Evolutionary conservation across 495 filamentous ascomycete species (phyloP), one percentile per base, ranked within the genome.

Genomic region (Venustampulla echinocandica): DNA sequence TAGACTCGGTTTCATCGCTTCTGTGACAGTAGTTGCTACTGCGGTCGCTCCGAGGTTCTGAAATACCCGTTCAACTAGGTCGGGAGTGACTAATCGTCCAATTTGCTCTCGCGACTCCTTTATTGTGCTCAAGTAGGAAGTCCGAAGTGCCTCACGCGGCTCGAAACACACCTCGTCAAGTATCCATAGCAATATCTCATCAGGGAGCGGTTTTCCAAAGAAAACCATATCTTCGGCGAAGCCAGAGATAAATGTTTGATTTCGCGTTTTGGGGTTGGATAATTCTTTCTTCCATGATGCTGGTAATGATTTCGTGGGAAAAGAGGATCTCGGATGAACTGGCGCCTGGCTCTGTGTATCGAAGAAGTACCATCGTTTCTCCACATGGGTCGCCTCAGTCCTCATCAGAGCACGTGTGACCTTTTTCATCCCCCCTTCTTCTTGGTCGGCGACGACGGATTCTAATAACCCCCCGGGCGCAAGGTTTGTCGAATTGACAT

Each of bases 131-230:
- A 74, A 64, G 64, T 90, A 92, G 42, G 82, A 78, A 34, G 71
- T 60, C 45, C 79, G 74, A 24, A 92, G 64, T 46, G 76, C 75
- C 22, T 76, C 74, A 30, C 73, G 72, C 32, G 64, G 66, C 54
- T 86, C 82, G 10, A 66, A 56, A 38, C 76, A 73, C n/a, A 82
- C 68, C 50, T 87, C 78, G 32, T 79, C 66, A 10, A 93, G 65
- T 2, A 90, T 72, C 88, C 88, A 95, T 15, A 68, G 39, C 18
- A 87, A 69, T 15, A 93, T 55, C 45, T 86, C 79, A 42, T 88
- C 77, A 1, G 89, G 81, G 4, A 92, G 64, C 11, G 62, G 42
- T 20, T 61, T 62, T 27, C 67, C 62, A 46, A 69, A 70, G 14
- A 59, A 58, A 21, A 81, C 66, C 15, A 83, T 72, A 48, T 79